phyloP scores from a whole-genome alignment of 805 yeast genomes.

The Zygoascus tannicola region DNA sequence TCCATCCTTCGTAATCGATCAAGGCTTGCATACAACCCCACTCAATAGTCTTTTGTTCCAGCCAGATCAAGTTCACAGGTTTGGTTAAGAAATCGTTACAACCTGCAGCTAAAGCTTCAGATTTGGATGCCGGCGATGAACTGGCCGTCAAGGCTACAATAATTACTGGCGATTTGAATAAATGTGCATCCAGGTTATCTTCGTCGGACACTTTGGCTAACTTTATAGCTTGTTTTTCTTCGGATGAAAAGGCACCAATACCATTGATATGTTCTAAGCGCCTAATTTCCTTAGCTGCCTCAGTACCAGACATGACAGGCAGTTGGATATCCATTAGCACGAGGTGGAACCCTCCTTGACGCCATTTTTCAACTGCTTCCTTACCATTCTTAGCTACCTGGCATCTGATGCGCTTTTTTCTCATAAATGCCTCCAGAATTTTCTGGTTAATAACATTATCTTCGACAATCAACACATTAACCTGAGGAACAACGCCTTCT shows the following conservation, averaged over 20 bases:
- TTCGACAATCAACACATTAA: constrained; percentile 88
- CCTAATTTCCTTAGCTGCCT: constrained; percentile 87
- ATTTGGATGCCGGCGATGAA: constrained; percentile 72
- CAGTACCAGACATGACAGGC: constrained; percentile 93
- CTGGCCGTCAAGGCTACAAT: constrained; percentile 96
- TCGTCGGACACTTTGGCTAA: constrained; percentile 25
- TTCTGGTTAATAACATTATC: constrained; percentile 92
- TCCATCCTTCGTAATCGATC: constrained; percentile 91
- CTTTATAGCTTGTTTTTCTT: constrained; percentile 27
- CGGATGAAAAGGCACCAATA: constrained; percentile 51
- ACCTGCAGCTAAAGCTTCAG: constrained; percentile 91
- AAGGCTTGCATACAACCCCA: constrained; percentile 99
- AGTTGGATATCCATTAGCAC: constrained; percentile 96
- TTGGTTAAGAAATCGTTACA: constrained; percentile 94
- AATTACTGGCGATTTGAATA: constrained; percentile 90
- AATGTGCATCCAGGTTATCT: constrained; percentile 48
- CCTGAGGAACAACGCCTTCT: constrained; percentile 69
- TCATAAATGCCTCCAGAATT: constrained; percentile 78
- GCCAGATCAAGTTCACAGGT: constrained; percentile 92
- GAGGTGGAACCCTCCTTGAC: constrained; percentile 86
- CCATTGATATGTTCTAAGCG: constrained; percentile 70
- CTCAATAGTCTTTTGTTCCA: constrained; percentile 77
- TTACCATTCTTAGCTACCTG: constrained; percentile 87
- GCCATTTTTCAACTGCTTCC: constrained; percentile 93
- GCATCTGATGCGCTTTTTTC: constrained; percentile 75